phyloP scores from a whole-genome alignment of 331 rosid genomes.

The Rosa hybrid region DNA sequence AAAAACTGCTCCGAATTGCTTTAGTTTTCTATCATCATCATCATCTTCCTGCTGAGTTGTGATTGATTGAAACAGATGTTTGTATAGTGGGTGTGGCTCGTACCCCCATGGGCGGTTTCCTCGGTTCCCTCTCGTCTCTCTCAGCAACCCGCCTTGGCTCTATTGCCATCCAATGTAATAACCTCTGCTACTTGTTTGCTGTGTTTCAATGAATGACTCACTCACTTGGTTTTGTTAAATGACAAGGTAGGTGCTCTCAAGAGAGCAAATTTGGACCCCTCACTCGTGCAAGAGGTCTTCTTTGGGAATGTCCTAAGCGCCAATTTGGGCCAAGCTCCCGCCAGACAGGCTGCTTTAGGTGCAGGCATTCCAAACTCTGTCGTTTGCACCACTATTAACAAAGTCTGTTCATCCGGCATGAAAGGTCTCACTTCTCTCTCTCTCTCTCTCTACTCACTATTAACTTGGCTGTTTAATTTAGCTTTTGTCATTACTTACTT shows the following conservation, averaged over 20 bases:
- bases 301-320: conserved; percentile 95
- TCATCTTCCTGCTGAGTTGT: not conserved
- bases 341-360: conserved; percentile 93
- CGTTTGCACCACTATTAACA: conserved; percentile 87
- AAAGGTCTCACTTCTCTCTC: conserved; percentile 46
- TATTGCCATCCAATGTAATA: conserved; percentile 58
- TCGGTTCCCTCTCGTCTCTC: conserved; percentile 82
- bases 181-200: not conserved
- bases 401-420: conserved; percentile 92
- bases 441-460: not conserved
- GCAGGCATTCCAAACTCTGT: conserved; percentile 88
- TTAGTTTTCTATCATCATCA: too few relatives aligned
- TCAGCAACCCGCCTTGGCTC: conserved; percentile 90
- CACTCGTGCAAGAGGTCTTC: conserved; percentile 91
- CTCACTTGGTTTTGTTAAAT: conserved; percentile 13
- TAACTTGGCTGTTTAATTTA: not conserved
- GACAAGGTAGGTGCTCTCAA: conserved; percentile 56
- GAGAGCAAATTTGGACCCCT: conserved; percentile 81
- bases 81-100: conserved; percentile 95
- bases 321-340: conserved; percentile 96
- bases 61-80: conserved; percentile 56
- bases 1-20: not conserved
- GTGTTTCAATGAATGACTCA: not conserved
- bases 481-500: not conserved
- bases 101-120: conserved; percentile 85